phyloP scores from a whole-genome alignment of 805 yeast genomes.

The Wickerhamomyces alni region DNA sequence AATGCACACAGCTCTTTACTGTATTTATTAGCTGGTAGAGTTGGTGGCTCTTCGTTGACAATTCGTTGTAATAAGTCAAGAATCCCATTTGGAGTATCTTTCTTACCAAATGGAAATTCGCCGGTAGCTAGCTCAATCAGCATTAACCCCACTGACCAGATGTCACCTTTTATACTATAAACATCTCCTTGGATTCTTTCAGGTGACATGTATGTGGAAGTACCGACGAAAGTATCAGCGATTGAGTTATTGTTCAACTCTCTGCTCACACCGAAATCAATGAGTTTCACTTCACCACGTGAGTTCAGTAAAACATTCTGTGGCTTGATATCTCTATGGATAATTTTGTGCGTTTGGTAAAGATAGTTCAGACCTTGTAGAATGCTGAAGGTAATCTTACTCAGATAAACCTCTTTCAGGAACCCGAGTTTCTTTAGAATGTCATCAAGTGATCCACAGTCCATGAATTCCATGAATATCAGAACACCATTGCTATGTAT shows the following conservation, averaged over 20 bases:
- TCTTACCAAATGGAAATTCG: slow-evolving; percentile 66
- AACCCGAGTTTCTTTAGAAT: slow-evolving; percentile 58
- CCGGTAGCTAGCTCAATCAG: slow-evolving; percentile 87
- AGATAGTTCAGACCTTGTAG: slow-evolving; percentile 76
- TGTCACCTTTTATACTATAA: slow-evolving; percentile 92
- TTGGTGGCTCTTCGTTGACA: slow-evolving; percentile 89
- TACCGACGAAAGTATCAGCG: slow-evolving; percentile 97
- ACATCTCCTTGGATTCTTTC: slow-evolving; percentile 94
- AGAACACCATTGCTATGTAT: slow-evolving; percentile 57
- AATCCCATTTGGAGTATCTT: slow-evolving; percentile 73
- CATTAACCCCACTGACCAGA: slow-evolving; percentile 94
- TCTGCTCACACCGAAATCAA: slow-evolving; percentile 96
- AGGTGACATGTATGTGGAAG: slow-evolving; percentile 96
- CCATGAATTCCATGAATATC: slow-evolving; percentile 94
- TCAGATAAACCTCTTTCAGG: slow-evolving; percentile 61
- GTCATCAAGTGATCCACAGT: slow-evolving; percentile 87
- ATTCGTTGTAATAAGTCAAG: slow-evolving; percentile 86
- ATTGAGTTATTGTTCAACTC: slow-evolving; percentile 81
- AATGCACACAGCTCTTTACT: slow-evolving; percentile 53
- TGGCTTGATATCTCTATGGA: slow-evolving; percentile 95
- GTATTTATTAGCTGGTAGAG: slow-evolving; percentile 39
- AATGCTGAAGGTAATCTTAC: slow-evolving; percentile 70
- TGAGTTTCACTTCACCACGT: slow-evolving; percentile 80
- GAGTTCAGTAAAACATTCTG: slow-evolving; percentile 86
- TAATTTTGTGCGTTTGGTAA: slow-evolving; percentile 78